Evolutionary conservation across 257 asterid species (phyloP).

Genomic region (Solanum medicagineum): DNA sequence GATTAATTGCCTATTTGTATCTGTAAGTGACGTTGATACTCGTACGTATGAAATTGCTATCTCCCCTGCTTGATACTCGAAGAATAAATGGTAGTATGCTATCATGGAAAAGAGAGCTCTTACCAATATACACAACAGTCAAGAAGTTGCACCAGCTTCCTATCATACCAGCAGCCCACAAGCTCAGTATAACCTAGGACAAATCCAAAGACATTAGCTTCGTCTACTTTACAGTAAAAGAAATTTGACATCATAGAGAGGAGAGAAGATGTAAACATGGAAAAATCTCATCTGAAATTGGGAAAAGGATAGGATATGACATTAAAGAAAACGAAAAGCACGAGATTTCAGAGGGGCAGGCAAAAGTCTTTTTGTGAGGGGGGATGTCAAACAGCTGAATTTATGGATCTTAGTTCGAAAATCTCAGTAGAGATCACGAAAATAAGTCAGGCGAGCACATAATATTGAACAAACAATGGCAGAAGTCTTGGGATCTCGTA

Average conservation of each 20-base stretch:
- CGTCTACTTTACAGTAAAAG: not conserved
- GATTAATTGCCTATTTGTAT: not conserved
- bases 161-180: conserved; percentile 66
- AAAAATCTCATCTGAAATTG: too few species aligned
- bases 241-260: not conserved
- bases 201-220: not conserved
- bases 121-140: conserved; percentile 70
- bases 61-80: not conserved
- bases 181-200: conserved; percentile 47
- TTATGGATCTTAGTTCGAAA: not conserved
- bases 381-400: not conserved
- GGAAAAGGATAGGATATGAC: too few species aligned
- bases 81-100: not conserved
- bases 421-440: not conserved
- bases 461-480: not conserved
- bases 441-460: not conserved
- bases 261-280: too few species aligned
- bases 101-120: not conserved
- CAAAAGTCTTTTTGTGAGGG: not conserved
- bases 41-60: not conserved
- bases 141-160: conserved; percentile 93
- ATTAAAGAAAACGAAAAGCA: not conserved
- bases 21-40: not conserved
- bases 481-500: not conserved
- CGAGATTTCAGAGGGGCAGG: not conserved